Percentiles rank a stretch among this genome's conserved stretches.
Evolutionary conservation across 192 early-diverging fungal genomes (phyloP).

Genomic region (Dissophora globulifera): DNA sequence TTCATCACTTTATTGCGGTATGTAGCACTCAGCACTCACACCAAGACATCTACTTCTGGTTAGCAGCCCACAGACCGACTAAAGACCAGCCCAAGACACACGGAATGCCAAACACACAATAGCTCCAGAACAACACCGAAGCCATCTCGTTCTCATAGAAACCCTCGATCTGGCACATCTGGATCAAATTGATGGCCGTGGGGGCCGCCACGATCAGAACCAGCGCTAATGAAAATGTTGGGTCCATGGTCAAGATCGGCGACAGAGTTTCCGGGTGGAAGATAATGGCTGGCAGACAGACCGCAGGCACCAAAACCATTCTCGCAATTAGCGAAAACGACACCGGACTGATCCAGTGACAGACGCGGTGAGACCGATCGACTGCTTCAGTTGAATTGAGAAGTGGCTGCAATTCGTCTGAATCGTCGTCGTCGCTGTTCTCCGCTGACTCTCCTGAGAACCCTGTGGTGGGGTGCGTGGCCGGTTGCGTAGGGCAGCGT

Average conservation of each 20-base stretch:
- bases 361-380: not conserved
- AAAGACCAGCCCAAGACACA: slow-evolving; percentile 35
- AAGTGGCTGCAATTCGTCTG: slow-evolving; percentile 6
- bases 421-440: not conserved
- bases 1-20: no score
- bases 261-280: slow-evolving; percentile 44
- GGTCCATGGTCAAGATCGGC: slow-evolving; percentile 66
- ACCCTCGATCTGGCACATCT: slow-evolving; percentile 75
- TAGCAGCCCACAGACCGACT: slow-evolving; percentile 38
- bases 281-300: slow-evolving; percentile 34
- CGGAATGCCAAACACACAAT: slow-evolving; percentile 62
- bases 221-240: slow-evolving; percentile 70
- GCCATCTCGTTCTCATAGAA: slow-evolving; percentile 77
- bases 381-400: not conserved
- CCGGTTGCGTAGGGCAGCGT: no score
- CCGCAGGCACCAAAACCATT: slow-evolving; percentile 25
- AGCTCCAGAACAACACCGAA: slow-evolving; percentile 74
- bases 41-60: no score
- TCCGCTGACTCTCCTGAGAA: slow-evolving; percentile 13
- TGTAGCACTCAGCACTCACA: no score
- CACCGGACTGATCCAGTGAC: slow-evolving; percentile 28
- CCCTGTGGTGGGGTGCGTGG: no score
- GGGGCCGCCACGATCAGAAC: slow-evolving; percentile 72
- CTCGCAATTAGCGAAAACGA: slow-evolving; percentile 30
- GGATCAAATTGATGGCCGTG: slow-evolving; percentile 77